Evolutionary conservation across 768 basidiomycete species (phyloP), one percentile per base, ranked within the genome.

Genomic region (Crepidotus variabilis): DNA sequence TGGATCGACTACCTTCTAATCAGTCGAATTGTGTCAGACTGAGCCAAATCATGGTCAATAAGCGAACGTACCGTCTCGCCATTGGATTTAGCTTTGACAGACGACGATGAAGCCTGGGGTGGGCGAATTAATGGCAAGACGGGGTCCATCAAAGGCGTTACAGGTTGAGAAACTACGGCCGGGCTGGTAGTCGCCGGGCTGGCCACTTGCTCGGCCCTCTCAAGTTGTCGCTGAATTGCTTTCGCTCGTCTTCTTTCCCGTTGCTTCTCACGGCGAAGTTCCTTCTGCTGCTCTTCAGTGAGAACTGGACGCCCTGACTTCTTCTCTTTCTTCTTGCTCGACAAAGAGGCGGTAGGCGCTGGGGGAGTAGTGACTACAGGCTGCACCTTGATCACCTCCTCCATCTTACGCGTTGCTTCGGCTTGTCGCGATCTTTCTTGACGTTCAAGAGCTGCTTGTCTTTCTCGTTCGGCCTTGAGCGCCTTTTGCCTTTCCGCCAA

Each of bases 231-330:
- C 47, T 35, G 22, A 18, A 46, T 53, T 45, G 28, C 33, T 47
- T 53, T 57, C 18, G 49, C 35, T 49, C 52, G 55, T 24, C 57
- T 55, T 39, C 55, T 59, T 33, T 56, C 60, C 39, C 56, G 58
- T 43, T 49, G 47, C 57, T 62, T 61, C 18, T 51, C 54, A 22
- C 47, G 24, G 28, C 45, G 53, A 39, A 55, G 22, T 0, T 16
- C 24, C 18, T 50, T 55, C 11, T 50, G 55, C 34, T 63, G 55
- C 21, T 61, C 55, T 8, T 54, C 51, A 36, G 52, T 60, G 50
- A 59, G 20, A 39, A 5, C 28, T n/a, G 9, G 2, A 5, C 8
- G 48, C 10, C 43, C 46, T 5, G 45, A 16, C 33, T 6, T 35
- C 39, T 7, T 50, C 32, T 21, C 20, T 22, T 18, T 33, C 33